Evolutionary conservation across 2,329 filamentous ascomycete genomes (phyloP), one percentile per base, ranked within the genome.

Genomic region (Fusarium globosum): DNA sequence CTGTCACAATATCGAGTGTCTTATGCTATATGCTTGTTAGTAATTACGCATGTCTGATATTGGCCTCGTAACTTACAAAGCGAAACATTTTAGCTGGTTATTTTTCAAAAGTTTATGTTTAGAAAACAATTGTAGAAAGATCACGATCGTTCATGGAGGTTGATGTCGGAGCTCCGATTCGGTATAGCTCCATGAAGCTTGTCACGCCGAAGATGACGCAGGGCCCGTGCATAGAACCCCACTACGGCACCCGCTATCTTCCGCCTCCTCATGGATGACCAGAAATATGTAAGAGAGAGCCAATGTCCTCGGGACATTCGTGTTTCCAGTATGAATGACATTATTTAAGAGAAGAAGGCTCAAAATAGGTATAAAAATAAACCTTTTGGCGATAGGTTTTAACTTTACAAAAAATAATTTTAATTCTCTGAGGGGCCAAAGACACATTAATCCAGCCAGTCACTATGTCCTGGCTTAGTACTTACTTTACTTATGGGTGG

Each of bases 1-100:
- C 92, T 70, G 96, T 98, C 81, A 98, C 90, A 76, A 97, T 94
- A 86, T 98, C 95, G 83, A 94, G 89, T 75, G 92, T 89, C 87
- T 94, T 95, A 84, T 88, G 89, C 93, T 95, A 79, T 35, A 59
- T 36, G 46, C 46, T 45, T 11, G 61, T 79, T 59, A 79, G 78
- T 56, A 58, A 68, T 65, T 55, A 55, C n/a, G 6, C 12, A 35
- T 23, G 26, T 23, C 35, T 15, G 15, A 28, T n/a, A 38, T 45
- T 38, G 26, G 10, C n/a, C 18, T 9, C 18, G 20, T 23, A 21
- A 81, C 85, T 80, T 79, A 86, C 85, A 64, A 87, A 86, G 49
- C 84, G 81, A 71, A 87, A 86, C 85, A 87, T 86, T 35, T 69
- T 84, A 78, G 65, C 43, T 16, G 36, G n/a, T 65, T 58, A 12